Evolutionary conservation across 1,139 yeast species (phyloP).

Genomic region (Wickerhamomyces sp.): DNA sequence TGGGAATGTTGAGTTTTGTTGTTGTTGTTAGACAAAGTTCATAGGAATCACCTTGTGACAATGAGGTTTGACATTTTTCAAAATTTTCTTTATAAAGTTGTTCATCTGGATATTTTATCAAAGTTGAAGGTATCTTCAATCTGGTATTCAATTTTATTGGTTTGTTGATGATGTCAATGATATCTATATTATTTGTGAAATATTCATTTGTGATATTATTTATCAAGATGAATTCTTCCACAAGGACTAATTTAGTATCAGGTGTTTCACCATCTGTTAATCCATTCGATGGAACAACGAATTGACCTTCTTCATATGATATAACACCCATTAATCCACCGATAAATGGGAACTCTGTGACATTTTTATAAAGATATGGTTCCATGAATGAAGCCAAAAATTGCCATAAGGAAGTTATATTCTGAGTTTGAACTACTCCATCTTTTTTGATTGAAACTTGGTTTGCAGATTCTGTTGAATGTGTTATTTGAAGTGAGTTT

Average conservation of each 20-base stretch:
- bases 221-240: conserved; percentile 57
- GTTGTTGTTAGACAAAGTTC: conserved; percentile 88
- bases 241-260: conserved; percentile 69
- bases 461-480: conserved; percentile 33
- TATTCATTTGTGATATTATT: conserved; percentile 34
- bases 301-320: conserved; percentile 80
- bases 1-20: conserved; percentile 54
- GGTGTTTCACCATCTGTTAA: conserved; percentile 41
- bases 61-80: conserved; percentile 58
- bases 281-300: conserved; percentile 34
- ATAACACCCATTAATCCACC: conserved; percentile 88
- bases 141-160: background rate
- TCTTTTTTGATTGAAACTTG: conserved; percentile 12
- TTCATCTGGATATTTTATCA: conserved; percentile 50
- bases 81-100: conserved; percentile 54
- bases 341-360: conserved; percentile 55
- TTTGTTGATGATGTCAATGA: background rate
- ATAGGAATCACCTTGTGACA: conserved; percentile 85
- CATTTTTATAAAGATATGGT: conserved; percentile 2
- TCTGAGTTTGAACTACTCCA: background rate
- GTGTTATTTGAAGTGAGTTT: conserved; percentile 58
- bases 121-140: conserved; percentile 21
- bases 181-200: conserved; percentile 25
- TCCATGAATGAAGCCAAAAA: conserved; percentile 48
- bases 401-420: conserved; percentile 39